phyloP scores from a whole-genome alignment of 1,284 basidiomycete genomes.

The Moniliophthora roreri region DNA sequence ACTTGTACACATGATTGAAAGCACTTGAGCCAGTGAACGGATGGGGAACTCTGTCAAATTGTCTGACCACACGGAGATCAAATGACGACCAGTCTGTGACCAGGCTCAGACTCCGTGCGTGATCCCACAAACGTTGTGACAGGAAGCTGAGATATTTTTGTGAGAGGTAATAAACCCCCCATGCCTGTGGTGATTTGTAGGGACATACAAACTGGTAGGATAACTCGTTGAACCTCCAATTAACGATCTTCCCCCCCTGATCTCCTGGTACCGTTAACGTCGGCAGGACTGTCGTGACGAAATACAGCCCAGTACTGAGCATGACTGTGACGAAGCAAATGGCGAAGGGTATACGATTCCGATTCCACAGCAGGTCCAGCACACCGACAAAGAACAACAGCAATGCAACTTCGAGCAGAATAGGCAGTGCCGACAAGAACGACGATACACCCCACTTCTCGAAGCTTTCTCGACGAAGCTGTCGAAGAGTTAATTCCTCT shows the following conservation, averaged over 20 bases:
- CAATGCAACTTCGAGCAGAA: slow-evolving; percentile 27
- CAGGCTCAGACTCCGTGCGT: neutral
- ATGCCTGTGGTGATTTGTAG: slow-evolving; percentile 14
- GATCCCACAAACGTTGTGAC: neutral
- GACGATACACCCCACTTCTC: slow-evolving; percentile 27
- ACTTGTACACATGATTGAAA: neutral
- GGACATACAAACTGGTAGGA: slow-evolving; percentile 7
- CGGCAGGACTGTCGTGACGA: neutral
- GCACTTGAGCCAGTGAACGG: neutral
- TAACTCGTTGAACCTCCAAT: neutral
- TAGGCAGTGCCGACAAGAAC: slow-evolving; percentile 26
- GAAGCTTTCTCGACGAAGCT: slow-evolving; percentile 26
- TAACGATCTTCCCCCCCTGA: too few species aligned
- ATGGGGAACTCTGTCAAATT: neutral
- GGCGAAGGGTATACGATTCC: neutral
- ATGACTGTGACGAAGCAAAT: neutral
- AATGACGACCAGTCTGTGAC: neutral
- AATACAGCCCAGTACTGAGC: neutral
- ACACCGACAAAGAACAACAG: slow-evolving; percentile 29
- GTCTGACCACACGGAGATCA: neutral
- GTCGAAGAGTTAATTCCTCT: slow-evolving; percentile 19
- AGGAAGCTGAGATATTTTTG: neutral
- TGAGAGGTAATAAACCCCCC: slow-evolving; percentile 8
- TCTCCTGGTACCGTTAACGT: neutral
- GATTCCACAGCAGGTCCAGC: slow-evolving; percentile 18